A percentile compares a stretch with the other conserved stretches of the same genome.
These are phyloP conservation scores for Hygrophorus russula DNA, from an alignment of 768 basidiomycete genomes.

Conservation along the genomic window DNA sequence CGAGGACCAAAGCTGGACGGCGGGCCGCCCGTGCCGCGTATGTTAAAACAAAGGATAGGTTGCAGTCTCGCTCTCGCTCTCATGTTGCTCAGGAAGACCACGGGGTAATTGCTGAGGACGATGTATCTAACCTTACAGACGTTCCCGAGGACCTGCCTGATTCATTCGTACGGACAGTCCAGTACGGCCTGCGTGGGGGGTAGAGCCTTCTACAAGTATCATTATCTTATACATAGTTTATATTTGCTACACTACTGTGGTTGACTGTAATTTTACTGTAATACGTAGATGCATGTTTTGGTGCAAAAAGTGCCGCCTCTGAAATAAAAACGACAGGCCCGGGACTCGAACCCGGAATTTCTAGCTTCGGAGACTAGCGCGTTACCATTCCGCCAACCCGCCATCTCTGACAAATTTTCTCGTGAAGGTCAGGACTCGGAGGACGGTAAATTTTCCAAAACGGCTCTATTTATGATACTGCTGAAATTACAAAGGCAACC, in stretches of 20 bases:
- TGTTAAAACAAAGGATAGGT: too few relatives aligned
- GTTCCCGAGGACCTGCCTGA: constrained; percentile 7
- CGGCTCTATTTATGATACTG: too few relatives aligned
- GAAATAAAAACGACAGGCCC: constrained; percentile 32
- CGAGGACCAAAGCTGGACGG: not conserved
- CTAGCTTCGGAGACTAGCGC: constrained; percentile 55
- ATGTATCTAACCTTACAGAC: constrained; percentile 2
- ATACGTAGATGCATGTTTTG: too few relatives aligned
- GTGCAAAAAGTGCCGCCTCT: too few relatives aligned
- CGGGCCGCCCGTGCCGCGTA: too few relatives aligned
- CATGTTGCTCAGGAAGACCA: constrained; percentile 3
- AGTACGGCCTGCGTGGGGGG: constrained; percentile 11
- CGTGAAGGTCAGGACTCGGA: not conserved
- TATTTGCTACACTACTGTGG: too few relatives aligned
- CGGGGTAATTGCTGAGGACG: not conserved
- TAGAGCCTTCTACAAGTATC: not conserved
- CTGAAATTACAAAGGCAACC: too few relatives aligned
- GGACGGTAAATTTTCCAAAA: too few relatives aligned
- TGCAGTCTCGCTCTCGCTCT: too few relatives aligned
- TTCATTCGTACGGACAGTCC: constrained; percentile 12
- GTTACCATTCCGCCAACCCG: constrained; percentile 58
- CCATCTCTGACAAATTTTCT: constrained; percentile 12
- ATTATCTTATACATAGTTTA: too few relatives aligned
- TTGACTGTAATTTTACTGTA: too few relatives aligned
- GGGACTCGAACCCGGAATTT: constrained; percentile 56